Evolutionary conservation across 768 basidiomycete species (phyloP).

Genomic region (Termitomyces titanicus): DNA sequence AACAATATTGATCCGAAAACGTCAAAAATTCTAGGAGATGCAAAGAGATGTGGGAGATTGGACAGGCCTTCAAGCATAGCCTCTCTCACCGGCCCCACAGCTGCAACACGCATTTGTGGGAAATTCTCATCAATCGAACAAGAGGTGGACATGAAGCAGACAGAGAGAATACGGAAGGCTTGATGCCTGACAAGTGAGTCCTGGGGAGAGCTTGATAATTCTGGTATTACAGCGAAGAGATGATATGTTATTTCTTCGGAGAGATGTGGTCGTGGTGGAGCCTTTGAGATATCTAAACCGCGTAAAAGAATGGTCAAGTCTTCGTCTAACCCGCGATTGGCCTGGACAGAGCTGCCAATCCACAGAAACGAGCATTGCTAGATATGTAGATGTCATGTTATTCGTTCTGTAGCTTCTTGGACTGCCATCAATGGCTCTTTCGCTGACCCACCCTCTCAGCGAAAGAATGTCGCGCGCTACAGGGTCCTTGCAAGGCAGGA

Average conservation of each 20-base stretch:
- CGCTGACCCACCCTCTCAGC: constrained; percentile 34
- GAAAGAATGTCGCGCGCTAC: constrained; percentile 36
- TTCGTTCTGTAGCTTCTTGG: constrained; percentile 41
- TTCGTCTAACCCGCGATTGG: constrained; percentile 56
- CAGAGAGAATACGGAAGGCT: constrained; percentile 55
- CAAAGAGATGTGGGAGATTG: constrained; percentile 39
- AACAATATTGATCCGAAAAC: constrained; percentile 61
- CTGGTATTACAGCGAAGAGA: constrained; percentile 47
- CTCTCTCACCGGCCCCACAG: constrained; percentile 68
- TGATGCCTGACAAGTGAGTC: constrained; percentile 56
- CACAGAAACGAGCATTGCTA: constrained; percentile 34
- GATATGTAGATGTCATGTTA: constrained; percentile 12
- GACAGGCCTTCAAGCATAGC: constrained; percentile 50
- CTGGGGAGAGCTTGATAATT: constrained; percentile 59
- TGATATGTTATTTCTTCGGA: constrained; percentile 44
- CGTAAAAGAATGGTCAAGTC: constrained; percentile 53
- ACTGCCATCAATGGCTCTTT: constrained; percentile 45
- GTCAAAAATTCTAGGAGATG: constrained; percentile 50
- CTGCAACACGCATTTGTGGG: constrained; percentile 67
- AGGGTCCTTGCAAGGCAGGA: constrained; percentile 34
- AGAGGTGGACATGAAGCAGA: constrained; percentile 39
- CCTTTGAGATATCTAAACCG: constrained; percentile 23
- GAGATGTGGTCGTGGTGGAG: constrained; percentile 19
- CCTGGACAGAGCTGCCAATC: constrained; percentile 50
- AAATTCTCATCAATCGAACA: constrained; percentile 43